Evolutionary conservation across 306 rosid species (phyloP), one percentile per base, ranked within the genome.

Genomic region (Acacia crassicarpa): DNA sequence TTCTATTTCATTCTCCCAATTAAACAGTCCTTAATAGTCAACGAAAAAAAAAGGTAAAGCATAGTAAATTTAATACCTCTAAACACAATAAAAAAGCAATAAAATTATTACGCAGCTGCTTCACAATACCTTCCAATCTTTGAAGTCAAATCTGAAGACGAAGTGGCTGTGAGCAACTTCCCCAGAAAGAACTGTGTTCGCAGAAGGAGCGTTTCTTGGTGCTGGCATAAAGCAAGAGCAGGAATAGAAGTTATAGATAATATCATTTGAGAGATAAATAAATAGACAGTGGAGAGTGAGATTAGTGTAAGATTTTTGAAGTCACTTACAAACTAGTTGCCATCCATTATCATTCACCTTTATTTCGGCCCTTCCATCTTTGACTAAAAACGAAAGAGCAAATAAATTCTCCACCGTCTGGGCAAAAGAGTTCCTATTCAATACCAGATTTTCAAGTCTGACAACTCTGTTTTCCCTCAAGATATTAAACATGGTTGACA

Each of bases 181-280:
- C 78, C 27, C 69, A 7, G 87, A 74, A 65, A n/a, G 56, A 80
- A 89, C 73, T 72, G 76, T 48, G 46, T 63, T 76, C 61, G 91
- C 88, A 19, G 85, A 46, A 44, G 91, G 89, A 80, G 91, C 89
- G 75, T 89, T 89, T 81, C 86, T 89, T 30, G 91, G 91, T 14
- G 82, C 91, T 89, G 85, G 12, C 77, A 76, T 23, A 45, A 72
- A 75, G 62, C 15, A 72, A 65, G 78, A 66, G 25, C 16, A 72
- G 1, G 19, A 53, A 68, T 30, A 69, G 62, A 79, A 67, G 7
- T 6, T 48, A 43, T 6, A 7, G 54, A 32, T 45, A 67, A 58
- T 62, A 74, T 59, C 65, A 73, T 49, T 49, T 20, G 9, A 19
- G 33, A 69, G 19, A 43, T 22, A 51, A 76, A 41, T 15, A 72